A percentile compares a stretch with the other conserved stretches of the same genome.
These are phyloP conservation scores for Calonectria pseudoturangicola DNA, from an alignment of 2,329 filamentous ascomycete genomes.

Conservation along the genomic window DNA sequence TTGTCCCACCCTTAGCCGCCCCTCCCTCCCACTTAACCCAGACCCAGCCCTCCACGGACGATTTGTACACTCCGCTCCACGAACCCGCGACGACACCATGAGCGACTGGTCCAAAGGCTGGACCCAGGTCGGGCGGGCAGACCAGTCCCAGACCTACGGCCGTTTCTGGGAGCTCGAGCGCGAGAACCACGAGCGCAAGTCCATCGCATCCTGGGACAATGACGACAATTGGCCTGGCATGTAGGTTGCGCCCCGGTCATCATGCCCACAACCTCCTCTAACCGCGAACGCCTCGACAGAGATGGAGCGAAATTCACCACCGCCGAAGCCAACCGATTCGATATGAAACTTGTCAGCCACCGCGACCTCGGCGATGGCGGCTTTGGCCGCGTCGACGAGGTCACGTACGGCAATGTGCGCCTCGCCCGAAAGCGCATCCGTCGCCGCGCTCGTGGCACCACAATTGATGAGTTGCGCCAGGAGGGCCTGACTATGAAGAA, in stretches of 20 bases:
- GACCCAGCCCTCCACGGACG: not conserved
- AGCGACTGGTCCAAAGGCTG: constrained; percentile 57
- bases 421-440: constrained; percentile 67
- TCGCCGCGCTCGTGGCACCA: constrained; percentile 58
- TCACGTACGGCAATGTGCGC: constrained; percentile 63
- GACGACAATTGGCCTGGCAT: constrained; percentile 60
- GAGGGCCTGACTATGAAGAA: constrained; percentile 69
- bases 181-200: constrained; percentile 55
- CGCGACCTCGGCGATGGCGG: constrained; percentile 65
- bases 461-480: constrained; percentile 64
- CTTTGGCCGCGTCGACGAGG: constrained; percentile 67
- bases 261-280: constrained; percentile 12
- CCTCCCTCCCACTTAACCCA: constrained; percentile 1
- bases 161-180: constrained; percentile 55
- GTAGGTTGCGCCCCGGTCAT: constrained; percentile 50
- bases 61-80: not conserved
- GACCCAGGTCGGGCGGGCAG: constrained; percentile 58
- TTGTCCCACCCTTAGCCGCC: not conserved
- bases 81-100: constrained; percentile 46
- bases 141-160: constrained; percentile 46
- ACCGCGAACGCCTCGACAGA: constrained; percentile 45
- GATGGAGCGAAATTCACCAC: constrained; percentile 57
- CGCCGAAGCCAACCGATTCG: constrained; percentile 59
- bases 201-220: constrained; percentile 57
- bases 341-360: constrained; percentile 56